Percentiles rank a stretch among this genome's conserved stretches.
These are phyloP conservation scores for Sodiomyces alkalinus DNA, from an alignment of 2,329 filamentous ascomycete genomes.

Conservation along the genomic window DNA sequence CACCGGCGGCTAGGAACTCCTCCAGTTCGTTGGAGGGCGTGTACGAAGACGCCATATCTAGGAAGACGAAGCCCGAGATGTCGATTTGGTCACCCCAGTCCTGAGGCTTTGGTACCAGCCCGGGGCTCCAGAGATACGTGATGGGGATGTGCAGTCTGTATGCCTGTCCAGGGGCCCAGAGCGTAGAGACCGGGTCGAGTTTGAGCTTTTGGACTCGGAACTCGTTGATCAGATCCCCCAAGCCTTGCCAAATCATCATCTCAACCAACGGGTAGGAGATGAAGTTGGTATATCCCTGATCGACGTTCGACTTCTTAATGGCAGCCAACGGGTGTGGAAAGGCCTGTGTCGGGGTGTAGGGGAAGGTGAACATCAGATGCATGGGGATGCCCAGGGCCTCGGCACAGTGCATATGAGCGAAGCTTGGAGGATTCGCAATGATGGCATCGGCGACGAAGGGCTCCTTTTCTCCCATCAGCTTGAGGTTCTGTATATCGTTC, in stretches of 20 bases:
- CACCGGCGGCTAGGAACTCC: conserved; percentile 39
- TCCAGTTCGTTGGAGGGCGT: conserved; percentile 39
- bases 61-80: conserved; percentile 65
- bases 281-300: conserved; percentile 61
- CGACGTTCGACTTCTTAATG: conserved; percentile 57
- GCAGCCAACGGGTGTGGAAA: conserved; percentile 69
- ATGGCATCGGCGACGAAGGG: conserved; percentile 64
- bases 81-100: conserved; percentile 59
- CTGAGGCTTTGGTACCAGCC: conserved; percentile 47
- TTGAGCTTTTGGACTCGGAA: conserved; percentile 55
- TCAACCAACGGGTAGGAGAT: conserved; percentile 70
- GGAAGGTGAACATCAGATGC: conserved; percentile 82
- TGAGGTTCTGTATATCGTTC: conserved; percentile 41
- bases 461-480: conserved; percentile 46
- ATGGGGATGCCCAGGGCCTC: conserved; percentile 64
- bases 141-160: conserved; percentile 62
- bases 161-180: conserved; percentile 62
- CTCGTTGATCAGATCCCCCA: conserved; percentile 64
- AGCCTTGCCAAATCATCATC: conserved; percentile 82
- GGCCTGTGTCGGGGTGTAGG: conserved; percentile 58
- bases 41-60: conserved; percentile 50
- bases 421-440: conserved; percentile 69
- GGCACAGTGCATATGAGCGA: conserved; percentile 66
- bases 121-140: conserved; percentile 58
- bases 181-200: conserved; percentile 57